phyloP scores from a whole-genome alignment of 1,284 basidiomycete genomes.

The Flammula alnicola region DNA sequence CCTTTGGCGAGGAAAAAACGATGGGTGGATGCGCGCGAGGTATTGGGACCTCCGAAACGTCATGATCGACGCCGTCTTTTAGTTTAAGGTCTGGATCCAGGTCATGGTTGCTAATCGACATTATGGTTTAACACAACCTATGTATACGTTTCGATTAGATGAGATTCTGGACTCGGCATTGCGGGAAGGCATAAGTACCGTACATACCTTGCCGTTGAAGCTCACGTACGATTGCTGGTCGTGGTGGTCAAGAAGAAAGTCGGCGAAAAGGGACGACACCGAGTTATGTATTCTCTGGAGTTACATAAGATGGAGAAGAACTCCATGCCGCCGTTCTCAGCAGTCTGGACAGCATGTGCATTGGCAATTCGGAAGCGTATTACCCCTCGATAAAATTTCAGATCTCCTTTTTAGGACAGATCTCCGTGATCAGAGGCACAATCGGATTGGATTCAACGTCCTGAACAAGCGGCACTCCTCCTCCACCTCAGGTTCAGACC shows the following conservation, averaged over 20 bases:
- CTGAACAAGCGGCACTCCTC: neutral
- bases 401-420: constrained; percentile 7
- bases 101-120: constrained; percentile 6
- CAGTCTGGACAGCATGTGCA: neutral
- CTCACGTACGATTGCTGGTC: no score
- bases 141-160: no score
- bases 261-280: neutral
- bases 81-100: constrained; percentile 5
- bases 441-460: no score
- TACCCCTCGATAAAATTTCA: constrained; percentile 11
- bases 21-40: constrained; percentile 49
- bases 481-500: neutral
- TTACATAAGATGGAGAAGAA: constrained; percentile 10
- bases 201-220: neutral
- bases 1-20: constrained; percentile 58
- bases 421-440: no score
- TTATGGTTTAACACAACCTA: neutral
- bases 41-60: neutral
- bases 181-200: neutral
- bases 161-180: no score
- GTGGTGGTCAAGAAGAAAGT: constrained; percentile 11
- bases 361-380: neutral
- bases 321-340: constrained; percentile 1
- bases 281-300: constrained; percentile 5
- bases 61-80: constrained; percentile 1